Evolutionary conservation across 2,329 filamentous ascomycete species (phyloP).

Genomic region (Fusarium bulbicola): DNA sequence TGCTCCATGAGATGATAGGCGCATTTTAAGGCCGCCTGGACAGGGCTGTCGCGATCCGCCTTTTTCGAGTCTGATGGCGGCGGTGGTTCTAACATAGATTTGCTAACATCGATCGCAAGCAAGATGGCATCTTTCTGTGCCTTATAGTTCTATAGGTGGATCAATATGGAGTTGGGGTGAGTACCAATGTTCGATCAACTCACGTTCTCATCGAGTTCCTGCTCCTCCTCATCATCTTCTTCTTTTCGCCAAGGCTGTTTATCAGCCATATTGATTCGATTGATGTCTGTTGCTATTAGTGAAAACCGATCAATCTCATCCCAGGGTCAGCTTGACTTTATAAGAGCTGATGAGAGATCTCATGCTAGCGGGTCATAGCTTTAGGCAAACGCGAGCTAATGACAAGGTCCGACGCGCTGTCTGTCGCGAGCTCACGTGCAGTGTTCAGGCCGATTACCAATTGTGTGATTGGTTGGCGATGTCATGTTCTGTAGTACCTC

Average conservation of each 20-base stretch:
- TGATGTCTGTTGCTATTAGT: constrained; percentile 2
- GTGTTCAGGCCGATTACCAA: constrained; percentile 26
- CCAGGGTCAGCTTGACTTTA: constrained; percentile 32
- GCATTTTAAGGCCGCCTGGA: constrained; percentile 88
- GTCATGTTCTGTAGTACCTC: constrained; percentile 23
- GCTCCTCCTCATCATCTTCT: constrained; percentile 72
- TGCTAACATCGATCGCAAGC: constrained; percentile 91
- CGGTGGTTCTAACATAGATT: constrained; percentile 81
- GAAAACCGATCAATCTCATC: constrained; percentile 16
- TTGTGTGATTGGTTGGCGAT: constrained; percentile 40
- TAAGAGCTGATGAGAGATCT: constrained; percentile 36
- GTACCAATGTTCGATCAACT: constrained; percentile 32
- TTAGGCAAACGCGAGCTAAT: constrained; percentile 46
- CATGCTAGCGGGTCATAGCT: constrained; percentile 39
- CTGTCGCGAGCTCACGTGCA: constrained; percentile 47
- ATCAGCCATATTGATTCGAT: constrained; percentile 46
- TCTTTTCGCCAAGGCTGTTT: constrained; percentile 57
- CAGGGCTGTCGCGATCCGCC: constrained; percentile 78
- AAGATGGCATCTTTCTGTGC: constrained; percentile 97
- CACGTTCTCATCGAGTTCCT: constrained; percentile 70
- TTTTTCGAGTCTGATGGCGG: constrained; percentile 75
- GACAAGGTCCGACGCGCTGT: constrained; percentile 35
- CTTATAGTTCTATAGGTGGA: constrained; percentile 76
- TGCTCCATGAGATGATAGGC: constrained; percentile 97
- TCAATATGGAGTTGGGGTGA: constrained; percentile 15